Percentiles rank a stretch among this genome's conserved stretches.
These are phyloP conservation scores for Trebouxia sp. DNA, from an alignment of 139 green algal genomes.

Conservation along the genomic window DNA sequence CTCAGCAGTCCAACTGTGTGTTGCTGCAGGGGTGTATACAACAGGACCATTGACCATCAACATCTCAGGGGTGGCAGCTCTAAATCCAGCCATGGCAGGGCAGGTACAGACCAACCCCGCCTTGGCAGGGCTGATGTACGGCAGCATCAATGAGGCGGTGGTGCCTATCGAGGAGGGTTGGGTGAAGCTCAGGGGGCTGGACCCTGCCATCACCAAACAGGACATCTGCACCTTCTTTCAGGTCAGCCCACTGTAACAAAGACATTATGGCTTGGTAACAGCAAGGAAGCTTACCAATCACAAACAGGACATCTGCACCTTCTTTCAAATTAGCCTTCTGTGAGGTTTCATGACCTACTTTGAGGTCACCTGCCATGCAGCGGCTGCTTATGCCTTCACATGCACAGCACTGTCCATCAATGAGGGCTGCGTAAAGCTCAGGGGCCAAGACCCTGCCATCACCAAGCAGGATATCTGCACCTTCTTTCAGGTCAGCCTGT, in stretches of 20 bases:
- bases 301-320: too few relatives aligned
- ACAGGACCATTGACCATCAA: slow-evolving; percentile 38
- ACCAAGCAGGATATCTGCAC: slow-evolving; percentile 50
- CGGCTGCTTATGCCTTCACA: too few relatives aligned
- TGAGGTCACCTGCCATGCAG: too few relatives aligned
- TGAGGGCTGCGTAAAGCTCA: slow-evolving; percentile 60
- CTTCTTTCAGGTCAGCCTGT: slow-evolving; percentile 44
- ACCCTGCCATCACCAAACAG: slow-evolving; percentile 44
- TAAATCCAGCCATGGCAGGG: slow-evolving; percentile 47
- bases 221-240: slow-evolving; percentile 52
- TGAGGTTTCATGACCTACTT: too few relatives aligned
- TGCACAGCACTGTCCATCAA: slow-evolving; percentile 58
- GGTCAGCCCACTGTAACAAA: slow-evolving; percentile 11
- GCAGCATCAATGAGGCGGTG: slow-evolving; percentile 34
- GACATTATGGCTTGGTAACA: too few relatives aligned
- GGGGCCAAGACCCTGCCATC: slow-evolving; percentile 43
- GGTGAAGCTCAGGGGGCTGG: slow-evolving; percentile 56
- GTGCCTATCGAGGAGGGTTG: slow-evolving; percentile 60
- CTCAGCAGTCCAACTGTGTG: background rate
- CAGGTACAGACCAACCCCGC: slow-evolving; percentile 46
- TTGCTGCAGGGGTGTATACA: slow-evolving; percentile 41
- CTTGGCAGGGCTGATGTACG: slow-evolving; percentile 40
- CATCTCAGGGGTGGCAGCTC: slow-evolving; percentile 48
- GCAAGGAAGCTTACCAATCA: too few relatives aligned
- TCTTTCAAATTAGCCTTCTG: too few relatives aligned